Percentiles rank a stretch among this genome's conserved stretches.
phyloP scores from a whole-genome alignment of 2,329 filamentous ascomycete genomes.

The Colletotrichum eleusines region DNA sequence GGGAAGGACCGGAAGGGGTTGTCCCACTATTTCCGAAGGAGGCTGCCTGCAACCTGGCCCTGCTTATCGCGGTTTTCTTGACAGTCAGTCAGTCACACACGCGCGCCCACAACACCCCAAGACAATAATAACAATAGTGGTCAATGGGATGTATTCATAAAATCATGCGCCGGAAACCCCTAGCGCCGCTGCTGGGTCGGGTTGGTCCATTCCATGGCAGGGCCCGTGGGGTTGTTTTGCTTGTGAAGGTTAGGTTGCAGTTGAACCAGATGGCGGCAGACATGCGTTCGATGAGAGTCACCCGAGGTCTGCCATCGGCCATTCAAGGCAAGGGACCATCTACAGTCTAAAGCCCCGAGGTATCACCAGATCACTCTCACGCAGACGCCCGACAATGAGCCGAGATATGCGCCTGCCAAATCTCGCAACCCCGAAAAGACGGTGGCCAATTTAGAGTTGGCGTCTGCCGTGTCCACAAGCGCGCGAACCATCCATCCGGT shows the following conservation, averaged over 20 bases:
- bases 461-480: constrained; percentile 28
- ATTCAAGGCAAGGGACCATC: constrained; percentile 16
- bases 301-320: constrained; percentile 21
- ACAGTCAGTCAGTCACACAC: not conserved
- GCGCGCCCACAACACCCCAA: not conserved
- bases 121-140: not conserved
- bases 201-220: constrained; percentile 4
- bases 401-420: constrained; percentile 16
- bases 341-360: constrained; percentile 14
- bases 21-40: constrained; percentile 1
- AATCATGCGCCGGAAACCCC: constrained; percentile 4
- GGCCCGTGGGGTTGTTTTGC: constrained; percentile 8
- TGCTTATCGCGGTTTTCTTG: constrained; percentile 2
- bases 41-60: constrained; percentile 25
- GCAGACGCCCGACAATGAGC: not conserved
- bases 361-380: constrained; percentile 8
- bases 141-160: not conserved
- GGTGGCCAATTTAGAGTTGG: constrained; percentile 30
- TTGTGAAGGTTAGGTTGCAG: constrained; percentile 21
- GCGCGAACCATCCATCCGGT: constrained; percentile 31
- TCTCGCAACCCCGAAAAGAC: constrained; percentile 10
- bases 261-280: constrained; percentile 15
- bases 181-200: constrained; percentile 11
- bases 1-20: not conserved
- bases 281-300: constrained; percentile 36